A percentile compares a stretch with the other conserved stretches of the same genome.
Evolutionary conservation across 495 filamentous ascomycete species (phyloP).

Genomic region (Podospora australis): DNA sequence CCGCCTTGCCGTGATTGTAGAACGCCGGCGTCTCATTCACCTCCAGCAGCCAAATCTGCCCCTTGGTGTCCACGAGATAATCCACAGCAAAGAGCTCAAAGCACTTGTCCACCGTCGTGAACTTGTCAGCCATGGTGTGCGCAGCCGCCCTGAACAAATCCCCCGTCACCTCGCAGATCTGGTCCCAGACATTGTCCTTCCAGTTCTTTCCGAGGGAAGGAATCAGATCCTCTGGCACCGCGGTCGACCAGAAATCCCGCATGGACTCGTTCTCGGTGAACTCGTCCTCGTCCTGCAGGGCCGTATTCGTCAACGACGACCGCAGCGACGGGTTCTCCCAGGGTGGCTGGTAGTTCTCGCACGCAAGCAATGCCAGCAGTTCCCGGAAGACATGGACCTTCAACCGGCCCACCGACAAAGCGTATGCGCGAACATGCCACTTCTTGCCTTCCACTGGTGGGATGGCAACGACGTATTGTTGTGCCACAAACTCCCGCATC

Average conservation of each 20-base stretch:
- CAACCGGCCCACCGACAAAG: conserved; percentile 59
- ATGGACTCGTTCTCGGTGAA: conserved; percentile 40
- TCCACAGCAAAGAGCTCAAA: conserved; percentile 76
- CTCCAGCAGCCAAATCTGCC: conserved; percentile 59
- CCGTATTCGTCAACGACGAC: conserved; percentile 66
- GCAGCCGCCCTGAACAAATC: conserved; percentile 65
- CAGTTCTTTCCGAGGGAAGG: conserved; percentile 33
- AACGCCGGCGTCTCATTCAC: conserved; percentile 82
- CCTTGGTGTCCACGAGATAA: conserved; percentile 57
- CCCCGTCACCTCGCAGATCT: conserved; percentile 53
- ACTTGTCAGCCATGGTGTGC: conserved; percentile 23
- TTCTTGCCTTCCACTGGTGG: conserved; percentile 61
- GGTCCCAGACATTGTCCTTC: conserved; percentile 47
- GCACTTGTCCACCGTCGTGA: conserved; percentile 54
- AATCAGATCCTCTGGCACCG: conserved; percentile 28
- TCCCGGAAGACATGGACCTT: conserved; percentile 65
- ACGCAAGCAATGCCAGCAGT: conserved; percentile 73
- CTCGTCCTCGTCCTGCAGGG: conserved; percentile 50
- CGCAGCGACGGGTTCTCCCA: conserved; percentile 16
- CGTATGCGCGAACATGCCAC: conserved; percentile 75
- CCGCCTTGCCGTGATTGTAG: conserved; percentile 60
- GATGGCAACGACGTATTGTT: conserved; percentile 66
- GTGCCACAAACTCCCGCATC: conserved; percentile 70
- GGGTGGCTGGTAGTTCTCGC: conserved; percentile 46
- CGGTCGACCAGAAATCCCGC: conserved; percentile 52